Conservation (phyloP, 352 stramenopile genomes). For the Globisporangium abappressorium region DNA sequence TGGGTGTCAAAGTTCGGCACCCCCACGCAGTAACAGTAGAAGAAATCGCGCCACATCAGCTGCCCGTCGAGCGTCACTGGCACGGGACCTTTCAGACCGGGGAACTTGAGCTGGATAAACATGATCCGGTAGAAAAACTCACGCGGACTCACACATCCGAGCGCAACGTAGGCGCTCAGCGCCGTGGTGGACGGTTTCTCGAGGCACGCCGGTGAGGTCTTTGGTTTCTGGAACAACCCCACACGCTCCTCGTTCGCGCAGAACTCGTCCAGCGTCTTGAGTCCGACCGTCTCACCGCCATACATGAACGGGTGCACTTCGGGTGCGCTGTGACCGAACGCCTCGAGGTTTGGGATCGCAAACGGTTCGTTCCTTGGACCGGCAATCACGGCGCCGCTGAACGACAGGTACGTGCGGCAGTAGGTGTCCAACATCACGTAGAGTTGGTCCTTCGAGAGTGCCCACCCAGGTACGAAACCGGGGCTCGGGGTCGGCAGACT, state of each 20-base stretch:
- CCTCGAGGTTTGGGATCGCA: conserved; percentile 33
- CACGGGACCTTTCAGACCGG: conserved; percentile 69
- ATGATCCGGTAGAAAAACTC: conserved; percentile 80
- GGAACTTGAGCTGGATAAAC: conserved; percentile 89
- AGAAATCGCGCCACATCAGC: conserved; percentile 96
- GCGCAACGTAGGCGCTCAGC: conserved; percentile 91
- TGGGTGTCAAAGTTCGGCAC: conserved; percentile 88
- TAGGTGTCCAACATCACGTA: conserved; percentile 29
- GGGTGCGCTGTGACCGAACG: conserved; percentile 34
- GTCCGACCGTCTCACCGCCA: conserved; percentile 48
- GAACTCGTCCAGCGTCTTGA: conserved; percentile 56
- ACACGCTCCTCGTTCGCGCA: conserved; percentile 69
- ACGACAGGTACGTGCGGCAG: conserved; percentile 16
- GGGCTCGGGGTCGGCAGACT: conserved; percentile 40
- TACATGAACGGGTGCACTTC: conserved; percentile 43
- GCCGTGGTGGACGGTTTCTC: conserved; percentile 89
- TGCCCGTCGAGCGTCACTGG: conserved; percentile 91
- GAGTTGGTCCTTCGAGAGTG: conserved; percentile 27
- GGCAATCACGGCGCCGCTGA: conserved; percentile 22
- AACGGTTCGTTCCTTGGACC: conserved; percentile 32
- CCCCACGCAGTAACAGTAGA: conserved; percentile 74
- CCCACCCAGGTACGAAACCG: conserved; percentile 19
- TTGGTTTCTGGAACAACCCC: conserved; percentile 95
- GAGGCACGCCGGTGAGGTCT: conserved; percentile 86
- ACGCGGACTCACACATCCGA: conserved; percentile 86